Conservation (phyloP, 352 stramenopile genomes). For the Phytophthora aleatoria region DNA sequence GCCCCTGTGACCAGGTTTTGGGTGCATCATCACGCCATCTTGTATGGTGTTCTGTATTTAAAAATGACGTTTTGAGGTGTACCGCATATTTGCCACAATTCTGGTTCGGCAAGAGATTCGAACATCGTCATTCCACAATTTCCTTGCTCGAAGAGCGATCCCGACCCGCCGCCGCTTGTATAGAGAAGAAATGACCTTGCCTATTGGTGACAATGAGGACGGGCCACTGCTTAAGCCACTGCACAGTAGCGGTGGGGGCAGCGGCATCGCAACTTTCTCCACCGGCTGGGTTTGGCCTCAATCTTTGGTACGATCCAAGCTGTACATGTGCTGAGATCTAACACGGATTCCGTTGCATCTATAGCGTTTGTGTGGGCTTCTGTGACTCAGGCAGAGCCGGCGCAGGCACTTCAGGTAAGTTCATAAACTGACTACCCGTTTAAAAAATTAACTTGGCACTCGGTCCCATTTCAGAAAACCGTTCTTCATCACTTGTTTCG, state of each 20-base stretch:
- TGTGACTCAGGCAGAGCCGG: neutral
- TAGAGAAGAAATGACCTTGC: neutral
- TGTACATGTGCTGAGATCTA: neutral
- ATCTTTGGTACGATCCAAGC: neutral
- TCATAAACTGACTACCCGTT: neutral
- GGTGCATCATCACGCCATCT: neutral
- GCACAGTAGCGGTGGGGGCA: neutral
- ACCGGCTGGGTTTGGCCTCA: neutral
- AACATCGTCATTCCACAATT: neutral
- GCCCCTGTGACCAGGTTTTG: too few species aligned
- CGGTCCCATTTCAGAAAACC: constrained; percentile 11
- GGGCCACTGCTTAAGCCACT: neutral
- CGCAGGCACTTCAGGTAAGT: neutral
- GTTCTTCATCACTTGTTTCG: constrained; percentile 18
- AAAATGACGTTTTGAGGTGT: neutral
- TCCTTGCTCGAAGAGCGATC: neutral
- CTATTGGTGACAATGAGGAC: neutral
- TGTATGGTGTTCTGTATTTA: neutral
- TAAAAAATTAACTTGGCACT: neutral
- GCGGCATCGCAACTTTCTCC: neutral
- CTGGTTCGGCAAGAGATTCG: neutral
- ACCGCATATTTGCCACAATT: neutral
- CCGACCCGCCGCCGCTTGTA: neutral
- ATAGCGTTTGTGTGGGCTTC: neutral
- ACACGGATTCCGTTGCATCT: neutral